Evolutionary conservation across 371 early-diverging fungal genomes (phyloP), one percentile per base, ranked within the genome.

Genomic region (Mortierella sp.): DNA sequence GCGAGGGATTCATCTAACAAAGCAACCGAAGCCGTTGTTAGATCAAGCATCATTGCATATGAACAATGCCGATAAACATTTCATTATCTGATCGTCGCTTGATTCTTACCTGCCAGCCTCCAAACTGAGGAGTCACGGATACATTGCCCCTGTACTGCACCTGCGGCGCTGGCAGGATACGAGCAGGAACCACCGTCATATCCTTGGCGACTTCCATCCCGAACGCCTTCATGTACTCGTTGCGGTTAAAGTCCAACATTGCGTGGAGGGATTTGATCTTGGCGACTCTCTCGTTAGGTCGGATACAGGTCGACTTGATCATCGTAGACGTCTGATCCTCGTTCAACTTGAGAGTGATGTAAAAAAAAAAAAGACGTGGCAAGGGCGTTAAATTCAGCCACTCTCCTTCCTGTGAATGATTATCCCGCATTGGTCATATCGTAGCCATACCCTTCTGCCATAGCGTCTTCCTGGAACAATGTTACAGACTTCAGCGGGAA

Each of bases 401-500:
- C 27, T 7, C n/a, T n/a, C n/a, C n/a, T n/a, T n/a, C n/a, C n/a
- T n/a, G n/a, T n/a, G n/a, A n/a, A n/a, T n/a, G n/a, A n/a, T n/a
- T n/a, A n/a, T n/a, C n/a, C n/a, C n/a, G n/a, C n/a, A n/a, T n/a
- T n/a, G 1, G 4, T 38, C 26, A 18, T 18, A 2, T 42, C 9
- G 27, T 50, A 10, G 2, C 19, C 58, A 46, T 58, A 69, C 76
- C 52, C 87, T 88, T 61, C 85, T 76, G 63, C 80, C 71, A 72
- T 86, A 88, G 30, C 89, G 81, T 78, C 87, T 90, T 58, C 91
- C 91, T 24, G 83, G 79, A 19, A 82, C 83, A 31, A 94, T 74
- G 42, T 84, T 83, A 79, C 94, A 93, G 34, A 91, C 82, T 67
- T 94, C 94, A 52, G 90, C 78, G 16, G 94, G 94, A 55, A 94